phyloP scores from a whole-genome alignment of 768 basidiomycete species.

The Multifurca ochricompacta region DNA sequence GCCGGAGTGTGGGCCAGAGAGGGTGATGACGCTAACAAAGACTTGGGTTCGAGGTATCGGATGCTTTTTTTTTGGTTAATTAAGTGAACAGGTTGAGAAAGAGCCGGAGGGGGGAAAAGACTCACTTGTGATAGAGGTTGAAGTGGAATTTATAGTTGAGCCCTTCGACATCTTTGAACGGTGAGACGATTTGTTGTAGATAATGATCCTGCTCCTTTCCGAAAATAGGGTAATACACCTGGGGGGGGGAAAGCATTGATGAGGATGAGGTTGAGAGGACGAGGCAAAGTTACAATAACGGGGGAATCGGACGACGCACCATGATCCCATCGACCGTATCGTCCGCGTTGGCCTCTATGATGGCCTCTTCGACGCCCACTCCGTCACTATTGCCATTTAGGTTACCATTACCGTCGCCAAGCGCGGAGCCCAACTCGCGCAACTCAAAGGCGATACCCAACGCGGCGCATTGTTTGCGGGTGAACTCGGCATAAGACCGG shows the following conservation, averaged over 20 bases:
- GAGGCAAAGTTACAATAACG: too few species aligned
- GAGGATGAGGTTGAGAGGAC: not conserved
- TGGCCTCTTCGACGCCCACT: constrained; percentile 93
- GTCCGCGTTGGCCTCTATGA: constrained; percentile 92
- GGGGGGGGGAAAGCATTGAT: not conserved
- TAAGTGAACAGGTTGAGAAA: too few species aligned
- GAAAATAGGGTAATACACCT: constrained; percentile 97
- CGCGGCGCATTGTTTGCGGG: constrained; percentile 80
- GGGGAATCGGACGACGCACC: constrained; percentile 42
- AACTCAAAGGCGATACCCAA: constrained; percentile 86
- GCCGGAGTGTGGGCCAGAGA: constrained; percentile 25
- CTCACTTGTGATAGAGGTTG: constrained; percentile 91
- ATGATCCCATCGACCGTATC: constrained; percentile 83
- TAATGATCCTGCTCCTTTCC: constrained; percentile 93
- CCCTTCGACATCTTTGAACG: constrained; percentile 96
- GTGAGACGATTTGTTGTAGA: constrained; percentile 93
- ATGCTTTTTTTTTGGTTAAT: too few species aligned
- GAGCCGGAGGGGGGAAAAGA: not conserved
- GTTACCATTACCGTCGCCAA: constrained; percentile 20
- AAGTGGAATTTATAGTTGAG: constrained; percentile 94
- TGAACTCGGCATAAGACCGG: constrained; percentile 82
- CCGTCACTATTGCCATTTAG: constrained; percentile 59
- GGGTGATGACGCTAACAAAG: constrained; percentile 44
- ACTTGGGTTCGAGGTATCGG: constrained; percentile 80
- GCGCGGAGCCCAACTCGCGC: constrained; percentile 53